Conservation (phyloP, 2,329 filamentous ascomycete genomes). For the Keithomyces neogunnii region DNA sequence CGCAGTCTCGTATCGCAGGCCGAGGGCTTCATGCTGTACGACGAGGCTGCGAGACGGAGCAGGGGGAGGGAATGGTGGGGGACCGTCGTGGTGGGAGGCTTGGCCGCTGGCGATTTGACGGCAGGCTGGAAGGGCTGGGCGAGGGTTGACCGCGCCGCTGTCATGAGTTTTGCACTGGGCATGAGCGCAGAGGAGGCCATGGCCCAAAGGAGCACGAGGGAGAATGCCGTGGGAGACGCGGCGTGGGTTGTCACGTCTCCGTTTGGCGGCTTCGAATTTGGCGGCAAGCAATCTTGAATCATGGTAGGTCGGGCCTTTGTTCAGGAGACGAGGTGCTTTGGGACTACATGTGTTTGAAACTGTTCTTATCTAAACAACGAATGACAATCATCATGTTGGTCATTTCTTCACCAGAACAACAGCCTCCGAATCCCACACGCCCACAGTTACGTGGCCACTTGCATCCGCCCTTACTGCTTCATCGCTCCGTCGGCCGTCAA, state of each 20-base stretch:
- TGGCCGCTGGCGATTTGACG: slow-evolving; percentile 23
- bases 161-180: slow-evolving; percentile 28
- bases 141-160: slow-evolving; percentile 35
- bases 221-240: slow-evolving; percentile 30
- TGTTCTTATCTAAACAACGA: no score
- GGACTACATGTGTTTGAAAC: no score
- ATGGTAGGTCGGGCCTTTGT: no score
- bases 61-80: slow-evolving; percentile 47
- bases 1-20: slow-evolving; percentile 30
- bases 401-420: slow-evolving; percentile 9
- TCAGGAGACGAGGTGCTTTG: no score
- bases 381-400: background rate
- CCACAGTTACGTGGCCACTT: slow-evolving; percentile 8
- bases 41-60: slow-evolving; percentile 28
- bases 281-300: background rate
- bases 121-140: slow-evolving; percentile 42
- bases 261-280: slow-evolving; percentile 42
- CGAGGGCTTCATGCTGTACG: slow-evolving; percentile 43
- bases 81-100: slow-evolving; percentile 42
- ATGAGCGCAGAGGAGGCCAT: slow-evolving; percentile 38
- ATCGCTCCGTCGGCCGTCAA: slow-evolving; percentile 2
- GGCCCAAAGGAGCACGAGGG: slow-evolving; percentile 27
- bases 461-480: slow-evolving; percentile 7
- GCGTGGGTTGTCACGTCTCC: slow-evolving; percentile 39
- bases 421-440: slow-evolving; percentile 12